Conservation (phyloP, 768 basidiomycete genomes). For the Leccinellum albellum region DNA sequence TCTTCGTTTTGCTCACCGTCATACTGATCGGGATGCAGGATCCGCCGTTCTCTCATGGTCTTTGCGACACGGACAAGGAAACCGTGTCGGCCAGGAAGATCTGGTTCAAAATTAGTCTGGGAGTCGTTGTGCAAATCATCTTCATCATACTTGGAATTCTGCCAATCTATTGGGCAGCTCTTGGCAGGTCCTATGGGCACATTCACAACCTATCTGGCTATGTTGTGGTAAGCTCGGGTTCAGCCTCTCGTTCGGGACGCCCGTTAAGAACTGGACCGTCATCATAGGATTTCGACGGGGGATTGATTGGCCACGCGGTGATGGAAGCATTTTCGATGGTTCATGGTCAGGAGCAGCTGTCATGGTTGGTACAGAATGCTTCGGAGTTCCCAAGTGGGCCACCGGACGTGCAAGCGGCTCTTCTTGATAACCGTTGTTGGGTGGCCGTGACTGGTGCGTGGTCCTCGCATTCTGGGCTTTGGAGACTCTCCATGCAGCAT, state of each 20-base stretch:
- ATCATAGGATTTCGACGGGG: slow-evolving; percentile 58
- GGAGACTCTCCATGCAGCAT: neutral
- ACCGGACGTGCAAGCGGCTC: slow-evolving; percentile 38
- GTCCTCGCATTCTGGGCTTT: neutral
- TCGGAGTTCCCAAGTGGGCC: slow-evolving; percentile 44
- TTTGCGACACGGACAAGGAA: slow-evolving; percentile 27
- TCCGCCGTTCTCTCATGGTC: slow-evolving; percentile 27
- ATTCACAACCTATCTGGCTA: slow-evolving; percentile 47
- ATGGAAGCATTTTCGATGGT: slow-evolving; percentile 34
- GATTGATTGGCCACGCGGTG: slow-evolving; percentile 46
- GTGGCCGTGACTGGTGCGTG: slow-evolving; percentile 49
- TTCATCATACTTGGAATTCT: slow-evolving; percentile 48
- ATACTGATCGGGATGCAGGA: slow-evolving; percentile 16
- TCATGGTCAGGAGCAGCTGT: slow-evolving; percentile 33
- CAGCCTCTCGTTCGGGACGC: neutral
- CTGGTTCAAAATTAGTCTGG: slow-evolving; percentile 41
- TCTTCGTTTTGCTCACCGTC: neutral
- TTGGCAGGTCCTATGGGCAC: slow-evolving; percentile 41
- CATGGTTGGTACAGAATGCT: slow-evolving; percentile 44
- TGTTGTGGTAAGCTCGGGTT: slow-evolving; percentile 47
- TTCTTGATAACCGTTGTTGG: slow-evolving; percentile 54
- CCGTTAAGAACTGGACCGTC: neutral
- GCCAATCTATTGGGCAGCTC: slow-evolving; percentile 59
- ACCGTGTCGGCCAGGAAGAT: slow-evolving; percentile 31
- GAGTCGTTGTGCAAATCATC: slow-evolving; percentile 34